Percentiles rank a stretch among this genome's conserved stretches.
These are phyloP conservation scores for Diplodia mutila DNA, from an alignment of 2,329 filamentous ascomycete species.

Conservation along the genomic window DNA sequence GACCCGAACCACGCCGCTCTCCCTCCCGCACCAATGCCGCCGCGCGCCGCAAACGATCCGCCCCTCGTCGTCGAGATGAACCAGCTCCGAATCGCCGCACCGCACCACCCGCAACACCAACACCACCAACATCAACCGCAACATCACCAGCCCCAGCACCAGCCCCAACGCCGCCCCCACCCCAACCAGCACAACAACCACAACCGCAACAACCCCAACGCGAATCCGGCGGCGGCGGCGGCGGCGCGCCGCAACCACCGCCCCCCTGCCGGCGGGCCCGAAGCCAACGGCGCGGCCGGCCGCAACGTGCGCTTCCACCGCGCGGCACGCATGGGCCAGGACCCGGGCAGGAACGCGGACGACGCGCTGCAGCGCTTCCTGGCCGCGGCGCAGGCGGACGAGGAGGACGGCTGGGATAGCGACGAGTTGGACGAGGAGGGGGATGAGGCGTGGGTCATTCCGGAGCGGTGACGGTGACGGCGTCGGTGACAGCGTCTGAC, in stretches of 20 bases:
- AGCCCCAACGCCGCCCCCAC: background rate
- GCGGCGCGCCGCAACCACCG: background rate
- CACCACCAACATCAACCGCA: no score
- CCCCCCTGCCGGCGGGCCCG: background rate
- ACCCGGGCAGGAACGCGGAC: background rate
- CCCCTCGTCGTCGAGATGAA: conserved; percentile 2
- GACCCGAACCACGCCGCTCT: background rate
- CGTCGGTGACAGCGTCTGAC: no score
- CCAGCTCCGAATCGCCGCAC: conserved; percentile 5
- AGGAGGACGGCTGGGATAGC: conserved; percentile 64
- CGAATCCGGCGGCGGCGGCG: background rate
- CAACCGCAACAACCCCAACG: background rate
- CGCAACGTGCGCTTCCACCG: background rate
- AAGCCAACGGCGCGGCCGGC: background rate
- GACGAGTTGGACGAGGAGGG: conserved; percentile 55
- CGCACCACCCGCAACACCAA: background rate
- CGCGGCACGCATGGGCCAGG: background rate
- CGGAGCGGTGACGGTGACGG: conserved; percentile 27
- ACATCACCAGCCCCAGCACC: no score
- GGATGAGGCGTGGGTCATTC: conserved; percentile 28
- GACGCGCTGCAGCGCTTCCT: conserved; percentile 56
- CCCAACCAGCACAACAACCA: background rate
- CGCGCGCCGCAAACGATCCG: background rate
- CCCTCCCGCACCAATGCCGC: conserved; percentile 3
- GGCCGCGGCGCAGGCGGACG: conserved; percentile 55